Evolutionary conservation across 805 yeast genomes (phyloP).

Genomic region (Hanseniaspora lachancei): DNA sequence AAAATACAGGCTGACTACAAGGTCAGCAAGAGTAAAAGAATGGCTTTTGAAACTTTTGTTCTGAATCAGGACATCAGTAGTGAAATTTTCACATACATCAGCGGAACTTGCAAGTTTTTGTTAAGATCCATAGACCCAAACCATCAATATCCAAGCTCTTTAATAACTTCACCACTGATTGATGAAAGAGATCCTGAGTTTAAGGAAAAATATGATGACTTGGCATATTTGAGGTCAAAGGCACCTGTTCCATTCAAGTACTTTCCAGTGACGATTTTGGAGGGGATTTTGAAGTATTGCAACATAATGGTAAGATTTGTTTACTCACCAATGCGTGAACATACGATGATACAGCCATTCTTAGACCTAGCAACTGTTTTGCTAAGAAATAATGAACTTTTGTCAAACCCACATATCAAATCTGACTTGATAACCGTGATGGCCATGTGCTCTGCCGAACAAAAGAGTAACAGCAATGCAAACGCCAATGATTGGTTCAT

Average conservation of each 20-base stretch:
- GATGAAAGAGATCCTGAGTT: slow-evolving; percentile 38
- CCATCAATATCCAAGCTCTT: slow-evolving; percentile 45
- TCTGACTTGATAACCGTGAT: slow-evolving; percentile 69
- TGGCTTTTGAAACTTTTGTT: slow-evolving; percentile 44
- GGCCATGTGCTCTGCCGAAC: slow-evolving; percentile 56
- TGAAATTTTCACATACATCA: slow-evolving; percentile 61
- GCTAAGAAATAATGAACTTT: slow-evolving; percentile 68
- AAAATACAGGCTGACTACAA: slow-evolving; percentile 4
- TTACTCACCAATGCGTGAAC: slow-evolving; percentile 44
- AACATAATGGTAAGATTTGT: slow-evolving; percentile 45
- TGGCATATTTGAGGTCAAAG: slow-evolving; percentile 50
- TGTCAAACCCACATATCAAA: slow-evolving; percentile 89
- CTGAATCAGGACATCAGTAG: slow-evolving; percentile 43
- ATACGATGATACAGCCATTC: slow-evolving; percentile 40
- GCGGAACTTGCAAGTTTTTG: slow-evolving; percentile 63
- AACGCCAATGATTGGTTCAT: slow-evolving; percentile 14
- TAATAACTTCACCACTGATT: slow-evolving; percentile 43
- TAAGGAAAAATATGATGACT: slow-evolving; percentile 59
- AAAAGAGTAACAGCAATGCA: slow-evolving; percentile 18
- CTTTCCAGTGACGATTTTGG: slow-evolving; percentile 75
- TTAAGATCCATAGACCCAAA: slow-evolving; percentile 59
- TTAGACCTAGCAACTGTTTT: slow-evolving; percentile 63
- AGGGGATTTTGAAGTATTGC: slow-evolving; percentile 64
- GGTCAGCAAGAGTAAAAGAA: slow-evolving; percentile 5
- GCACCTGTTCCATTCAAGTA: slow-evolving; percentile 69